These are phyloP conservation scores for Nemania abortiva DNA, from an alignment of 2,329 filamentous ascomycete genomes.

Conservation along the genomic window DNA sequence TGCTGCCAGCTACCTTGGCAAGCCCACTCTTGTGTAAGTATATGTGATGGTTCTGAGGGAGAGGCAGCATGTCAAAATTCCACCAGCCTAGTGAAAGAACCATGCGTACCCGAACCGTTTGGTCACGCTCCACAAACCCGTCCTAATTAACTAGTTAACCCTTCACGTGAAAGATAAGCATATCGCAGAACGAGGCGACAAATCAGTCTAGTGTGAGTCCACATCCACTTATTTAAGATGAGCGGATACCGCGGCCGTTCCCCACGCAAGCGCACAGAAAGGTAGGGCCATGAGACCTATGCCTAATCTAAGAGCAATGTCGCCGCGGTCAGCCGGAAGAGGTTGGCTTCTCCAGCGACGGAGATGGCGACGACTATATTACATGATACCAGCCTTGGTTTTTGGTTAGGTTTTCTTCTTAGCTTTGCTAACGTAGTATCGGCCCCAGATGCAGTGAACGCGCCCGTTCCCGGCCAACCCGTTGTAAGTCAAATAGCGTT, in stretches of 20 bases:
- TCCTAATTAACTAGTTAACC: background rate
- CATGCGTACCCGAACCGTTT: background rate
- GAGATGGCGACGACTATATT: background rate
- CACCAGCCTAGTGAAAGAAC: background rate
- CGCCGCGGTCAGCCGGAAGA: background rate
- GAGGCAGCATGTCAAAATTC: background rate
- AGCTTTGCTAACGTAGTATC: background rate
- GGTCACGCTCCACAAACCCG: background rate
- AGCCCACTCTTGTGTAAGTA: background rate
- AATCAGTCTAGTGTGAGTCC: background rate
- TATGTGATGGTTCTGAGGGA: background rate
- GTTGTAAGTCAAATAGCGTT: background rate
- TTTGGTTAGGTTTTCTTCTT: background rate
- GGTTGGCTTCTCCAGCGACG: background rate
- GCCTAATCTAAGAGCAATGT: background rate
- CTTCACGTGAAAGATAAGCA: background rate
- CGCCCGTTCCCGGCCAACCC: background rate
- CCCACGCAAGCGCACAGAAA: background rate
- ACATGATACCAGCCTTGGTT: background rate
- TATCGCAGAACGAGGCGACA: background rate
- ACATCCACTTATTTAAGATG: background rate
- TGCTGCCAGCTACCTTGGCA: background rate
- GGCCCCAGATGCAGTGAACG: background rate
- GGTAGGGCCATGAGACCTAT: background rate
- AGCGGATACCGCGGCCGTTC: background rate